Base-by-base conservation (phyloP, 805 yeast genomes). In the Kodamaea lidongshanica region DNA sequence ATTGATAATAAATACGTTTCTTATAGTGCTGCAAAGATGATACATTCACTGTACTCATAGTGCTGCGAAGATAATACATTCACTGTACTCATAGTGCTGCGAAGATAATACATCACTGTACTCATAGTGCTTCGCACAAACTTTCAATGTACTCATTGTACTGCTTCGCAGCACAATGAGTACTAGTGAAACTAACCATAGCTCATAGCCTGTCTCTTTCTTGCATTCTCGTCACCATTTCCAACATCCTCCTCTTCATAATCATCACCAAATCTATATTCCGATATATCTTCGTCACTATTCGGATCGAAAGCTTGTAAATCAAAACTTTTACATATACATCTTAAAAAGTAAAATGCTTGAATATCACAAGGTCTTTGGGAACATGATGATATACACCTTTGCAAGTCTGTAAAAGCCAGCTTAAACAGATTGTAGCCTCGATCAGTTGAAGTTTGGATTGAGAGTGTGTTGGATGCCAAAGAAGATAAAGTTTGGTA, bases 381-480 rank as follows among this genome's bases (percentile, higher is more conserved):
- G n/a, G 28, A 20, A 25, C 35, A 19, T 21, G 15, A 26, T 11
- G 22, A 27, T 10, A 35, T 17, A 10, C 40, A 33, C 17, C 31
- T 30, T 28, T 33, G 30, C 7, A 39, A 27, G 7, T 33, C 39
- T 3, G 32, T 22, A 23, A 44, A 40, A 9, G 34, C 30, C 2
- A 17, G 19, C 23, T 48, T 45, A 25, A 46, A 44, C 18, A 30
- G 19, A 12, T 32, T 21, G 25, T 37, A 38, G 6, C 30, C 27
- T 12, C 47, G 26, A 16, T 43, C 52, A 4, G 48, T 39, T 18
- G 34, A 30, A 1, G 40, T 25, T 24, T 46, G 55, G 12, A 47
- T 29, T 2, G 23, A 16, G 9, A 29, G 14, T 4, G 27, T 23
- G 9, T 23, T 16, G 11, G 18, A 10, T 2, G 32, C 32, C 17